Evolutionary conservation across 108 stramenopile species (phyloP), one percentile per base, ranked within the genome.

Genomic region (Conticribra guillardii): DNA sequence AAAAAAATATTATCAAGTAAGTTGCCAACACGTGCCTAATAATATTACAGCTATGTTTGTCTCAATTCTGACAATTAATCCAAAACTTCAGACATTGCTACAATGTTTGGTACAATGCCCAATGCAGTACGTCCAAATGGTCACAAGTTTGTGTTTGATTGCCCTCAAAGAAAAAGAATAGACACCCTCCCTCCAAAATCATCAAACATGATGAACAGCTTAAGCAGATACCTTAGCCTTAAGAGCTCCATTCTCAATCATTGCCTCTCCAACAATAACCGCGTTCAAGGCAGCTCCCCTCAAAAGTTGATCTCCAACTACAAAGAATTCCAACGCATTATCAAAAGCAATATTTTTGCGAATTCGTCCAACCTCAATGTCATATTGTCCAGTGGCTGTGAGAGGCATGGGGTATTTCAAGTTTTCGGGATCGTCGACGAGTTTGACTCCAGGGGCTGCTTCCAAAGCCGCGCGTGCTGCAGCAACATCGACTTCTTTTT

Each of bases 271-370:
- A 17, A 98, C 94, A 23, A 97, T 68, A 26, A 98, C 98, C 5
- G 98, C 98, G 83, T 98, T 98, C 67, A 98, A 79, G 1, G 98
- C 98, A 2, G 98, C 98, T 47, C 98, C 98, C 54, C 98, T 88
- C 59, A 98, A 81, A 30, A 98, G 88, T 84, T 98, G 98, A 81
- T 99, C 98, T 15, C 98, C 98, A 60, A 87, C 88, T 22, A 99
- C 97, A 74, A 99, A 99, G 69, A 99, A 84, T 82, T 99, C 98
- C 30, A 99, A 68, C 33, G 97, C 98, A 68, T 94, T 69, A 60
- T 97, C 96, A 70, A 95, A 97, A 23, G 90, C 90, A 26, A 91
- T 49, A 51, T 80, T 87, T 61, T 88, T 76, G 41, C 97, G 89
- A 29, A 97, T 30, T 18, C 97, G 80, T 44, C 98, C 91, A 21